These are phyloP conservation scores for Halenospora varia DNA, from an alignment of 495 filamentous ascomycete species.

Conservation along the genomic window DNA sequence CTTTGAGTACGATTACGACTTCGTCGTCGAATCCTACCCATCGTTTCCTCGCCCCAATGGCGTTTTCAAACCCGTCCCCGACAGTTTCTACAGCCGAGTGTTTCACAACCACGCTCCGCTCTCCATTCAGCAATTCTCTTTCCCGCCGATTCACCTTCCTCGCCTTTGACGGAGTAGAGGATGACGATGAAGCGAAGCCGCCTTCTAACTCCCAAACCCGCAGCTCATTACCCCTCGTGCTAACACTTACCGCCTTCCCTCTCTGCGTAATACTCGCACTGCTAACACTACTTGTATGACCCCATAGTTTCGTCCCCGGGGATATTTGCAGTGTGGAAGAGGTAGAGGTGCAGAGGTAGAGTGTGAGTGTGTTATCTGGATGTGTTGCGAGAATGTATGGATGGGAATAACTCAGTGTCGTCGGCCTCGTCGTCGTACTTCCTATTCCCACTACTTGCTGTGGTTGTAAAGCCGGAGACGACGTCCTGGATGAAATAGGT, in stretches of 20 bases:
- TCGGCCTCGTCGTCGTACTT: constrained; percentile 46
- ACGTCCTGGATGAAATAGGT: constrained; percentile 8
- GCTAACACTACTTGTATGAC: constrained; percentile 90
- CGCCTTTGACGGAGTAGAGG: constrained; percentile 33
- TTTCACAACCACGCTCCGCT: background rate
- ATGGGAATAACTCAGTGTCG: constrained; percentile 79
- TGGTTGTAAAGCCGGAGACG: too few relatives aligned
- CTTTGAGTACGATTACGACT: constrained; percentile 80
- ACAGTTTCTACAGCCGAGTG: background rate
- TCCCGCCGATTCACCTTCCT: constrained; percentile 23
- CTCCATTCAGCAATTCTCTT: constrained; percentile 31
- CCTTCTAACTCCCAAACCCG: constrained; percentile 93
- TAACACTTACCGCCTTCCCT: constrained; percentile 89
- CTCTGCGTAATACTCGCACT: constrained; percentile 79
- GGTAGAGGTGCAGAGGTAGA: constrained; percentile 74
- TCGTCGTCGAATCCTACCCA: constrained; percentile 95
- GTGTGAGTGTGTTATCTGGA: constrained; percentile 85
- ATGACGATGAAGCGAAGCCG: constrained; percentile 47
- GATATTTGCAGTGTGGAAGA: constrained; percentile 60
- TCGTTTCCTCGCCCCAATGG: constrained; percentile 37
- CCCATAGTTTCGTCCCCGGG: constrained; percentile 77
- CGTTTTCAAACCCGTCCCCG: constrained; percentile 7
- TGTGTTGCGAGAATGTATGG: constrained; percentile 88
- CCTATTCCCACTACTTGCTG: constrained; percentile 6
- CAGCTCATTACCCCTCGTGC: constrained; percentile 76